Base-by-base conservation (phyloP, 2,329 filamentous ascomycete genomes). In the Fusarium sp. region DNA sequence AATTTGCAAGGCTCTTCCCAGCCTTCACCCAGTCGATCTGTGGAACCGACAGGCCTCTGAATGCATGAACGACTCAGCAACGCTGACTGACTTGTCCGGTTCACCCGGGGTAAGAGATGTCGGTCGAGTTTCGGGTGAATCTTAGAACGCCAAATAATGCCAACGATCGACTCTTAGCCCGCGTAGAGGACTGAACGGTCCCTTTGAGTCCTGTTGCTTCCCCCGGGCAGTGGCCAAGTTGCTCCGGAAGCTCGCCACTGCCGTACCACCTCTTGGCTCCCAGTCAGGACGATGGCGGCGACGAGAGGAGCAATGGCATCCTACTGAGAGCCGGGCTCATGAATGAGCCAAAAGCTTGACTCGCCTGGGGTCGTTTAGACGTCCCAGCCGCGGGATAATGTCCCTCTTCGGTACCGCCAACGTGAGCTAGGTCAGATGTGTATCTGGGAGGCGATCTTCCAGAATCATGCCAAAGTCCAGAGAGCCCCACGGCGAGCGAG, bases 401-500 rank as follows among this genome's bases (percentile, higher is more conserved):
- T 44, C 34, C 60, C 57, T 57, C 27, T 65, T 69, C 56, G 60
- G 71, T 62, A 60, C 50, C 63, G 56, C 56, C 61, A 69, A 65
- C 50, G 62, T 49, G 57, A 65, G 61, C 64, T 59, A 68, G 61
- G 44, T 53, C 65, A 65, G 58, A 58, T 70, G 61, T 64, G 70
- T 72, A 68, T 69, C 63, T 65, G 56, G 51, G 57, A 63, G 68
- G 64, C 64, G 72, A 76, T 75, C 74, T 77, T 77, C 76, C 73
- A 76, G 72, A 77, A 76, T 73, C 70, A 76, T 74, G 72, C 71
- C 74, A 73, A 76, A 69, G 42, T 25, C 44, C 49, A 71, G 49
- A 61, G 58, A 60, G 68, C 65, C 61, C 71, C 64, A 71, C 56
- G 64, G 31, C 38, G 51, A 71, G 50, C 56, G 67, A 42, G 61